A percentile compares a stretch with the other conserved stretches of the same genome.
These are phyloP conservation scores for Termitomyces sp. DNA, from an alignment of 768 basidiomycete genomes.

Conservation along the genomic window DNA sequence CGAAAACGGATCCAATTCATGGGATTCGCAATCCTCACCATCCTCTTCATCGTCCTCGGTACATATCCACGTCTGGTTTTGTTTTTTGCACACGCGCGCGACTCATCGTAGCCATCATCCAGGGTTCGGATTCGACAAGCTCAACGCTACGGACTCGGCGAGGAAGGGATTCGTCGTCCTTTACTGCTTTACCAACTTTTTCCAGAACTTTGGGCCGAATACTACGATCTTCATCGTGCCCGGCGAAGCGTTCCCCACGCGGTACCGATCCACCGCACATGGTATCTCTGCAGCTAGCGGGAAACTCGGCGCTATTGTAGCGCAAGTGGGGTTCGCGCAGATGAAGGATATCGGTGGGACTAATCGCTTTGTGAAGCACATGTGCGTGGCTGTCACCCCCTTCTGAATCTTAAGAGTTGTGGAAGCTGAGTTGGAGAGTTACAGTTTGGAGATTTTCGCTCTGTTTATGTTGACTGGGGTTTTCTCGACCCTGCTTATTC, in stretches of 20 bases:
- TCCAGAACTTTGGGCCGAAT: conserved; percentile 87
- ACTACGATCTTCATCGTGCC: conserved; percentile 78
- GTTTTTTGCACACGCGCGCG: neutral
- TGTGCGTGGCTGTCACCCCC: conserved; percentile 51
- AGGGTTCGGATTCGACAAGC: conserved; percentile 66
- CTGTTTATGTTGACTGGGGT: conserved; percentile 85
- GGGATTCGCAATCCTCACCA: conserved; percentile 65
- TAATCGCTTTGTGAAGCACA: conserved; percentile 57
- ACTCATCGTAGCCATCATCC: neutral
- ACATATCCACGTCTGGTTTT: conserved; percentile 21
- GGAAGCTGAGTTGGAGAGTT: no score
- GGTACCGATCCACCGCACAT: conserved; percentile 81
- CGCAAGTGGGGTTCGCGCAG: conserved; percentile 71
- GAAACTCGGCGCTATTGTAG: conserved; percentile 78
- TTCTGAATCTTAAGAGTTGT: no score
- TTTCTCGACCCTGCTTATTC: conserved; percentile 73
- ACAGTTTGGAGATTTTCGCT: conserved; percentile 75
- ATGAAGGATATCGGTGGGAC: conserved; percentile 65
- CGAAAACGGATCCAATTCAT: conserved; percentile 79
- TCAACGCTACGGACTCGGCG: conserved; percentile 34
- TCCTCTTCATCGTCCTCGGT: conserved; percentile 69
- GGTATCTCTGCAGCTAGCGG: conserved; percentile 82
- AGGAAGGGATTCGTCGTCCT: conserved; percentile 70
- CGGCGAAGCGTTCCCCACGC: conserved; percentile 82
- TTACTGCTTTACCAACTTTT: conserved; percentile 84